Conservation (phyloP, 179 eudicot genomes). For the Amaranthus tricolor region DNA sequence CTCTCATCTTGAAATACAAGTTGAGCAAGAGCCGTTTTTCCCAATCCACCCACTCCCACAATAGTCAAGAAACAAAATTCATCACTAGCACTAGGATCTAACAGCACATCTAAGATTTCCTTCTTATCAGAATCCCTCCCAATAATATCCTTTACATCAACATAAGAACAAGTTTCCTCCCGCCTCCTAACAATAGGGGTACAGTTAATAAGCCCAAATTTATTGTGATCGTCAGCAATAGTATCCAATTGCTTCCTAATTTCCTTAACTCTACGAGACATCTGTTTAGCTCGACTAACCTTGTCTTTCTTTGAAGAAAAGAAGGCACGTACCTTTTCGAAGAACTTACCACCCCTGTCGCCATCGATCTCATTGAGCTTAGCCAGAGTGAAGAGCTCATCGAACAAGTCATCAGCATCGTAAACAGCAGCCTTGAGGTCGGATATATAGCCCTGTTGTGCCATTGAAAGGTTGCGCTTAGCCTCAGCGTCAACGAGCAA, state of each 20-base stretch:
- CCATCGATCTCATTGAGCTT: not conserved
- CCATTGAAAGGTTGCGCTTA: too few species aligned
- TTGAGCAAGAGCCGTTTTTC: slow-evolving; percentile 28
- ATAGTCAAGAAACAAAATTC: not conserved
- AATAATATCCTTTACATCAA: too few species aligned
- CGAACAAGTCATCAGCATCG: slow-evolving; percentile 23
- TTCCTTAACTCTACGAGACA: slow-evolving; percentile 10
- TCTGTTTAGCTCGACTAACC: not conserved
- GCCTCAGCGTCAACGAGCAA: too few species aligned
- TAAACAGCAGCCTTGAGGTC: slow-evolving; percentile 10
- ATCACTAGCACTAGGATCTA: too few species aligned
- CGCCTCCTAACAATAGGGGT: not conserved
- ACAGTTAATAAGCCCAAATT: not conserved
- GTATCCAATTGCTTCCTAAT: slow-evolving; percentile 15
- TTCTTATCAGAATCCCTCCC: too few species aligned
- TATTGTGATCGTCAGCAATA: not conserved
- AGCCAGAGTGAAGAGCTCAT: slow-evolving; percentile 13
- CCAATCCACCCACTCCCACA: slow-evolving; percentile 12
- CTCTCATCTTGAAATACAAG: slow-evolving; percentile 17
- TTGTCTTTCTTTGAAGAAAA: not conserved
- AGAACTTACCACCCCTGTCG: not conserved
- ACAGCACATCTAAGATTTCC: too few species aligned
- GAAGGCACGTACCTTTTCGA: slow-evolving; percentile 1
- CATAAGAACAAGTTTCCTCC: slow-evolving; percentile 7
- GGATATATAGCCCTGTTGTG: too few species aligned